Evolutionary conservation across 2,329 filamentous ascomycete species (phyloP).

Genomic region (Cercospora zeae-maydis): DNA sequence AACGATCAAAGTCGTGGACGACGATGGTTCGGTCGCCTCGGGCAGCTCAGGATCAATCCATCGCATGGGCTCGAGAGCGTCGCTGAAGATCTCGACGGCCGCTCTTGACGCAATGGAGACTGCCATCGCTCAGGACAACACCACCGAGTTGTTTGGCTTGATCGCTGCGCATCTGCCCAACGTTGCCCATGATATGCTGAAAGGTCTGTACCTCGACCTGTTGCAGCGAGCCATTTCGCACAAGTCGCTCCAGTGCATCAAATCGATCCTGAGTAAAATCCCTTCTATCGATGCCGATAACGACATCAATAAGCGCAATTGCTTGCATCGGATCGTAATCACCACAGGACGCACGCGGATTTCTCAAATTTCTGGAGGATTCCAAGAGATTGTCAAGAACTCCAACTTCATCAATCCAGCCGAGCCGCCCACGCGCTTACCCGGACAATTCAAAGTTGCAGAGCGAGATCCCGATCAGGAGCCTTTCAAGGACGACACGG

Average conservation of each 20-base stretch:
- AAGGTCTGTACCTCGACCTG: constrained; percentile 72
- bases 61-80: constrained; percentile 70
- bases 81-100: constrained; percentile 65
- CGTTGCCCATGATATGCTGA: constrained; percentile 50
- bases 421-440: constrained; percentile 61
- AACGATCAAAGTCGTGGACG: constrained; percentile 72
- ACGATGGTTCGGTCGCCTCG: constrained; percentile 67
- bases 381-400: constrained; percentile 49
- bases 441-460: constrained; percentile 60
- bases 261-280: constrained; percentile 65
- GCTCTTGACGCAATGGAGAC: constrained; percentile 69
- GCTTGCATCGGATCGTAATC: constrained; percentile 87
- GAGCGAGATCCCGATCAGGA: constrained; percentile 60
- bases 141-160: constrained; percentile 51
- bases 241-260: constrained; percentile 65
- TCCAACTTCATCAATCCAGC: constrained; percentile 77
- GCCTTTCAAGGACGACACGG: constrained; percentile 66
- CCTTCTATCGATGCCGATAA: constrained; percentile 76
- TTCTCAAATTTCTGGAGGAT: constrained; percentile 40
- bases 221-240: constrained; percentile 73
- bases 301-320: constrained; percentile 91
- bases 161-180: constrained; percentile 21
- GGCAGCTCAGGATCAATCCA: constrained; percentile 62
- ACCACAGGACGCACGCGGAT: constrained; percentile 76
- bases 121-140: constrained; percentile 67